Percentiles rank a stretch among this genome's conserved stretches.
Conservation (phyloP, 768 basidiomycete genomes). For the Amanita polypyramis region DNA sequence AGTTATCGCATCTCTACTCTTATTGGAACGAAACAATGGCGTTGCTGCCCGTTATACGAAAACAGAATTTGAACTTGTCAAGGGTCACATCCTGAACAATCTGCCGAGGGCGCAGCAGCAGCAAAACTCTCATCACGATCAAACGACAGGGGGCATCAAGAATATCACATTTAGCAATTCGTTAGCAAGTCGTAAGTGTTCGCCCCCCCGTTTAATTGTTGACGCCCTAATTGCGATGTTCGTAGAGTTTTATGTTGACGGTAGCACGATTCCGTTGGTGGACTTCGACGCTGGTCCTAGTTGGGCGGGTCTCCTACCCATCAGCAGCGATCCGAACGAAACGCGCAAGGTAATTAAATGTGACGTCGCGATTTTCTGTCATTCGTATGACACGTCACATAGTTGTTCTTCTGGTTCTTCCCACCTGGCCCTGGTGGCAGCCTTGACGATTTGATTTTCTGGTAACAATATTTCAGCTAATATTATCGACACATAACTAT, state of each 20-base stretch:
- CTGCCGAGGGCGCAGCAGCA: background rate
- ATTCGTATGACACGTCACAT: background rate
- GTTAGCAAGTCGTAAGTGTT: conserved; percentile 42
- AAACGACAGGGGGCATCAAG: conserved; percentile 17
- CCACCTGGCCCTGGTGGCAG: conserved; percentile 68
- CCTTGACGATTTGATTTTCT: conserved; percentile 65
- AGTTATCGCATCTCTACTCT: background rate
- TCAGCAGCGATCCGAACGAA: conserved; percentile 48
- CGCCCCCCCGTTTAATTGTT: background rate
- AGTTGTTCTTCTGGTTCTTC: conserved; percentile 84
- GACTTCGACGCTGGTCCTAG: conserved; percentile 68
- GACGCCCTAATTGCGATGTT: background rate
- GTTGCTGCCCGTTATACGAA: conserved; percentile 18
- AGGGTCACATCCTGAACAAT: conserved; percentile 22
- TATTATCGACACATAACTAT: conserved; percentile 1
- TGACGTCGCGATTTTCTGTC: background rate
- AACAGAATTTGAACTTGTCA: conserved; percentile 37
- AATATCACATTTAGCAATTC: conserved; percentile 69
- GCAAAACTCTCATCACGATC: background rate
- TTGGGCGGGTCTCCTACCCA: conserved; percentile 67
- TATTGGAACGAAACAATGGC: background rate
- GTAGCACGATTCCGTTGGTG: conserved; percentile 52
- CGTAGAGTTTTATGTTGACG: conserved; percentile 63
- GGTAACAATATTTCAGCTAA: conserved; percentile 26
- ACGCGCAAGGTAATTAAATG: conserved; percentile 44